Evolutionary conservation across 495 filamentous ascomycete species (phyloP), one percentile per base, ranked within the genome.

Genomic region (Neurospora sublineolata): DNA sequence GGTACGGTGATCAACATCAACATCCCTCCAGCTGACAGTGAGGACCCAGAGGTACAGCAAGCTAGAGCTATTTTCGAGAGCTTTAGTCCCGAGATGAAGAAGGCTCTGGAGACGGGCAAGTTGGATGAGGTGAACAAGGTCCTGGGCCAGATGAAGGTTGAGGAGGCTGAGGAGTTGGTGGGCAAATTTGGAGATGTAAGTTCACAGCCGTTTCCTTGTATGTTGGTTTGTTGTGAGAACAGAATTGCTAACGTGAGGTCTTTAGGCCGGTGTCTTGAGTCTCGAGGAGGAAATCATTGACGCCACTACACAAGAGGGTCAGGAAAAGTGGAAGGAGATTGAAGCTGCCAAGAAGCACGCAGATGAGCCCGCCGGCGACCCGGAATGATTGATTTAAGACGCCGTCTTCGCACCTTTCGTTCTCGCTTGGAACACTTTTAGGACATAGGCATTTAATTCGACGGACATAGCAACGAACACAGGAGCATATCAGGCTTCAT

Each of bases 61-160:
- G 89, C 89, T 0, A 86, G 96, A 60, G 82, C 87, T 74, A 88
- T 97, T 69, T 98, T 94, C 77, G 92, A 98, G 40, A 80, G 78
- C 27, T 98, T 99, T 84, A 86, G 89, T 39, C 88, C 91, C 18
- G 91, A 92, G 3, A 81, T 99, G 81, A 91, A 90, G 80, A 85
- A 88, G 73, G 94, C 95, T 52, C 80, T 99, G 60, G 90, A 92
- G 79, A 91, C 89, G 27, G 92, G 93, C n/a, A 93, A 86, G 20
- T 77, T 99, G 76, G 95, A 97, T 71, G 90, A 94, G 80, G 94
- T 99, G 60, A 99, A 99, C 82, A 94, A 96, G 83, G 95, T 97
- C 11, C 84, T 72, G n/a, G 95, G 93, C 30, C 92, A 92, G 78
- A 93, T 99, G 94, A 91, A 88, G 72, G 93, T 98, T 0, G 90